Percentiles rank a stretch among this genome's conserved stretches.
Evolutionary conservation across 345 rosid genomes (phyloP).

Genomic region (Microcos paniculata): DNA sequence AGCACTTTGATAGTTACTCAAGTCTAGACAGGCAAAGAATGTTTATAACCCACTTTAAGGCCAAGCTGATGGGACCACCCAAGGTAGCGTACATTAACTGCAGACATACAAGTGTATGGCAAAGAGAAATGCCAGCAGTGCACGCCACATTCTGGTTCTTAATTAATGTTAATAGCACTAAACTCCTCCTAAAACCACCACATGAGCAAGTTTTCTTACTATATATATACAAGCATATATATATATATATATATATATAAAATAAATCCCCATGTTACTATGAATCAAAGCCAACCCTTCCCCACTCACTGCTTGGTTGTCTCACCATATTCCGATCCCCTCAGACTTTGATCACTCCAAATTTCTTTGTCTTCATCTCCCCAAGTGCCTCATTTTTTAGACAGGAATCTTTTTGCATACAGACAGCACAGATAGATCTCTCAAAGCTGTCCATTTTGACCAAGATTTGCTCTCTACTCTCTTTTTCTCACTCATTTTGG

Average conservation of each 20-base stretch:
- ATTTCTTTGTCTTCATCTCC: slow-evolving; percentile 54
- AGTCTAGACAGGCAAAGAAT: too few species aligned
- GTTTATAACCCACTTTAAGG: neutral
- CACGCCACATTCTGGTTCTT: slow-evolving; percentile 9
- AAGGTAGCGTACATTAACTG: neutral
- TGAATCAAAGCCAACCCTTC: slow-evolving; percentile 41
- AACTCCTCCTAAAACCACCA: slow-evolving; percentile 33
- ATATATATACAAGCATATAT: too few species aligned
- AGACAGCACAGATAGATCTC: slow-evolving; percentile 61
- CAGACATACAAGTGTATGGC: slow-evolving; percentile 36
- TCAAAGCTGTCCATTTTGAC: slow-evolving; percentile 51
- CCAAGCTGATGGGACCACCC: slow-evolving; percentile 16
- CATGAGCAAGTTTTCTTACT: slow-evolving; percentile 29
- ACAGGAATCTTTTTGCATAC: slow-evolving; percentile 43
- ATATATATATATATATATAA: too few species aligned
- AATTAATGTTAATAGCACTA: slow-evolving; percentile 6
- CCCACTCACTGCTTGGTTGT: slow-evolving; percentile 41
- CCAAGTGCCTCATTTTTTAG: slow-evolving; percentile 23
- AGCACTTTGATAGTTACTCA: too few species aligned
- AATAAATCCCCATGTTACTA: slow-evolving; percentile 36
- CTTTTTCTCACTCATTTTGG: neutral
- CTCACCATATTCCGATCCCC: slow-evolving; percentile 28
- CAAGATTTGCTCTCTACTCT: slow-evolving; percentile 14
- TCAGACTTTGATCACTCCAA: slow-evolving; percentile 35
- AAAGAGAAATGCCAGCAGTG: slow-evolving; percentile 31